A percentile compares a stretch with the other conserved stretches of the same genome.
These are phyloP conservation scores for Ceratobasidium sp. DNA, from an alignment of 1,284 basidiomycete genomes.

Conservation along the genomic window DNA sequence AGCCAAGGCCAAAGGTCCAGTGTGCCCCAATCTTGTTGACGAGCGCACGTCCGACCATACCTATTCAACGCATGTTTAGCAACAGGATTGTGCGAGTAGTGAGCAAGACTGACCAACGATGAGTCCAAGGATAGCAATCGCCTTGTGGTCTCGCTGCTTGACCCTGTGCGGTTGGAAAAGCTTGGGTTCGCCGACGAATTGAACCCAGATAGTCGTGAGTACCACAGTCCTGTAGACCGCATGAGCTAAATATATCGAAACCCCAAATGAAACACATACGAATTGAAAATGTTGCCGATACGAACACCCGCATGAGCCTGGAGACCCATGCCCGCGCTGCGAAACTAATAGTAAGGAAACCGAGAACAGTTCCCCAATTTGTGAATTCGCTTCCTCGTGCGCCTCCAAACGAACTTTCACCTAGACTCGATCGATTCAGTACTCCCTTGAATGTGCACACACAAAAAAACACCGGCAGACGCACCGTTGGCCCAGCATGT, in stretches of 20 bases:
- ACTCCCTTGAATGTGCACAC: neutral
- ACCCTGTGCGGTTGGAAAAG: conserved; percentile 64
- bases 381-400: conserved; percentile 59
- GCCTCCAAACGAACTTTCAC: conserved; percentile 60
- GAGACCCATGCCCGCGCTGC: conserved; percentile 79
- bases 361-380: conserved; percentile 69
- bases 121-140: conserved; percentile 71
- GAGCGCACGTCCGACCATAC: conserved; percentile 72
- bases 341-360: conserved; percentile 75
- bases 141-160: conserved; percentile 72
- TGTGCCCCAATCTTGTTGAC: conserved; percentile 67
- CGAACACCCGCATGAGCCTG: conserved; percentile 85
- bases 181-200: conserved; percentile 79
- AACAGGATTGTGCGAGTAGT: neutral
- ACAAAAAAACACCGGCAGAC: neutral
- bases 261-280: conserved; percentile 55
- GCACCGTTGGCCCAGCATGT: conserved; percentile 64
- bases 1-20: conserved; percentile 70
- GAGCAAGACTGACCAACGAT: conserved; percentile 75
- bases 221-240: conserved; percentile 55
- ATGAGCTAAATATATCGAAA: conserved; percentile 62
- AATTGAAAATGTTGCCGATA: conserved; percentile 56
- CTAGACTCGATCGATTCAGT: conserved; percentile 8
- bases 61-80: conserved; percentile 46
- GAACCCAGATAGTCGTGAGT: conserved; percentile 85